Conservation (phyloP, 176 grass and related monocot species). For the Melocanna baccifera region DNA sequence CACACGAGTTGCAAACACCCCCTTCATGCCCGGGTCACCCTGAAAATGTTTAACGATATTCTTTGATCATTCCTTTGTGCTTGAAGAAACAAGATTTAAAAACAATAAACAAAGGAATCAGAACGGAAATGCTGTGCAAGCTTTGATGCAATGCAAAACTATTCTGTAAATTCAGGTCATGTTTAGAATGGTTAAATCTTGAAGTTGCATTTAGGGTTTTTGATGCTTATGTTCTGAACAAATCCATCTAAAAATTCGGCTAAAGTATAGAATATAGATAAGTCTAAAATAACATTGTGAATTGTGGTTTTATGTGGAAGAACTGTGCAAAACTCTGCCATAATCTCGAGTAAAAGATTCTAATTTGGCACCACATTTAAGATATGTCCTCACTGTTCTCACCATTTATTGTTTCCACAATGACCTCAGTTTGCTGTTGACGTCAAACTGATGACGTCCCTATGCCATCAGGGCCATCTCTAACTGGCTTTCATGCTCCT, state of each 20-base stretch:
- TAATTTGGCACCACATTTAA: not conserved
- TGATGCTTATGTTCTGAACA: not conserved
- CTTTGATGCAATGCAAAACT: not conserved
- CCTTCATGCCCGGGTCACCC: slow-evolving; percentile 89
- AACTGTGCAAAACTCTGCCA: not conserved
- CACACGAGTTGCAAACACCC: slow-evolving; percentile 83
- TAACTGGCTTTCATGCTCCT: not conserved
- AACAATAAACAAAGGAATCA: not conserved
- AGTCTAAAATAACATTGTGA: not conserved
- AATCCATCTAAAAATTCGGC: not conserved
- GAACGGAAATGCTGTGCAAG: not conserved
- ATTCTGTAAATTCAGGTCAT: not conserved
- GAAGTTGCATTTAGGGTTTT: not conserved
- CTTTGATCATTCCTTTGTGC: not conserved
- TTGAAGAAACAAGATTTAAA: slow-evolving; percentile 23
- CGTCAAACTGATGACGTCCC: too few species aligned
- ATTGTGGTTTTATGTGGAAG: not conserved
- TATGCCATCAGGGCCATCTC: not conserved
- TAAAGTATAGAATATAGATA: not conserved
- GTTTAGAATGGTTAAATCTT: slow-evolving; percentile 1
- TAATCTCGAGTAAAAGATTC: not conserved
- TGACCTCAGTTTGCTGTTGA: not conserved
- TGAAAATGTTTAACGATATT: slow-evolving; percentile 32
- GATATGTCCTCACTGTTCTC: not conserved
- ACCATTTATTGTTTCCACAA: not conserved